Evolutionary conservation across 805 yeast species (phyloP), one percentile per base, ranked within the genome.

Genomic region (Groenewaldozyma tartarivorans): DNA sequence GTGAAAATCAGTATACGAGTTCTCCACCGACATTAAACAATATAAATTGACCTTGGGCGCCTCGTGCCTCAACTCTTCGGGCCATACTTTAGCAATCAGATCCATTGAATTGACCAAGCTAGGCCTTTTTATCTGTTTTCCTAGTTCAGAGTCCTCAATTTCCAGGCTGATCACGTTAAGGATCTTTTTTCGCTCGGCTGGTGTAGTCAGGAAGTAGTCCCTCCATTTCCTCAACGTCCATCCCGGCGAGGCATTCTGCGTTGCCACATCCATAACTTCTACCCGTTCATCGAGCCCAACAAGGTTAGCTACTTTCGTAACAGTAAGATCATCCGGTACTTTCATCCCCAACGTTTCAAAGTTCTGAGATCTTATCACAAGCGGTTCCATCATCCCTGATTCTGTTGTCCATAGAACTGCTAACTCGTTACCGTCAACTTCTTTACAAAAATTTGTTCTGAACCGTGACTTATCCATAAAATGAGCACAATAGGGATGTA

Each of bases 1-100:
- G 58, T 87, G 96, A 61, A 86, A 87, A 56, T 87, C 96, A 0
- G 96, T 87, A 56, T 74, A 87, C 2, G 92, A 77, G 45, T 79
- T 75, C 20, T 69, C 64, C 2, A 84, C 94, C 0, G 94, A 81
- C 94, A 87, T 87, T 32, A 87, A 65, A 47, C 94, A 79, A 56
- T 87, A 87, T 41, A 79, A 75, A 17, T 86, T 75, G 1, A 62
- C 67, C 35, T 62, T 60, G 1, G 69, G 68, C 26, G 50, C 47
- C 3, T 41, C 54, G 5, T 40, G 9, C 33, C 5, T 13, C 19
- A 24, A 35, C 2, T 47, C 45, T 1, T 32, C 37, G 2, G 64
- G 71, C 87, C 94, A 87, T 0, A 79, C 73, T 43, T 66, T 66
- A 48, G 77, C 79, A 1, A 84, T 86, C 38, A 85, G 61, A 53